Evolutionary conservation across 345 rosid genomes (phyloP).

Genomic region (Camelina hispida): DNA sequence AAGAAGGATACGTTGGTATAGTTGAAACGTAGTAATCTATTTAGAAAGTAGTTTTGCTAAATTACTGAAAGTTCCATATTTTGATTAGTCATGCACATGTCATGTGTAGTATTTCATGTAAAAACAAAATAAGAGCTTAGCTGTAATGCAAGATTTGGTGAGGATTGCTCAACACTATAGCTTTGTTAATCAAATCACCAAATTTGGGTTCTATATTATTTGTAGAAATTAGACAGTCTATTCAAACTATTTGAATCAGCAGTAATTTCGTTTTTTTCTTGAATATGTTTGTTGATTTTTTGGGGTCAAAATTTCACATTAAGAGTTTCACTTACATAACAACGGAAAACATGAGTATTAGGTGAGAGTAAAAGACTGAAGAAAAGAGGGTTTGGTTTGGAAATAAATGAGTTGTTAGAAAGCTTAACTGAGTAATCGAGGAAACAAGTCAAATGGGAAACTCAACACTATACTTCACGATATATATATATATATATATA

Average conservation of each 20-base stretch:
- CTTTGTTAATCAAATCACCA: neutral
- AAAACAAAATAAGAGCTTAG: neutral
- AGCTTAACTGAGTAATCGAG: constrained; percentile 9
- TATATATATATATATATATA: neutral
- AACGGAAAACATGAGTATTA: constrained; percentile 16
- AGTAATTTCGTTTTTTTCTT: neutral
- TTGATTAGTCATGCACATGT: constrained; percentile 6
- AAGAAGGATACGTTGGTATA: neutral
- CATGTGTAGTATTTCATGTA: neutral
- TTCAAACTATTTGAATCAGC: neutral
- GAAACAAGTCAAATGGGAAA: constrained; percentile 27
- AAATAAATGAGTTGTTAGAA: constrained; percentile 5
- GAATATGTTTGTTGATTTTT: neutral
- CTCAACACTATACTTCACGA: constrained; percentile 16
- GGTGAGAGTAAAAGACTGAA: constrained; percentile 7
- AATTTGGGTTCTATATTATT: neutral
- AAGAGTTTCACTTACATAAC: neutral
- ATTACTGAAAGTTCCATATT: neutral
- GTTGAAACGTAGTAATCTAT: neutral
- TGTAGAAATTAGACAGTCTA: neutral
- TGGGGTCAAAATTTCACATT: neutral
- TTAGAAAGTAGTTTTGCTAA: neutral
- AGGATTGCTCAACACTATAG: neutral
- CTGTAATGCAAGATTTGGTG: constrained; percentile 20
- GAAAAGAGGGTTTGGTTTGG: constrained; percentile 24